Evolutionary conservation across 2,329 filamentous ascomycete species (phyloP).

Genomic region (Pseudogymnoascus pannorum): DNA sequence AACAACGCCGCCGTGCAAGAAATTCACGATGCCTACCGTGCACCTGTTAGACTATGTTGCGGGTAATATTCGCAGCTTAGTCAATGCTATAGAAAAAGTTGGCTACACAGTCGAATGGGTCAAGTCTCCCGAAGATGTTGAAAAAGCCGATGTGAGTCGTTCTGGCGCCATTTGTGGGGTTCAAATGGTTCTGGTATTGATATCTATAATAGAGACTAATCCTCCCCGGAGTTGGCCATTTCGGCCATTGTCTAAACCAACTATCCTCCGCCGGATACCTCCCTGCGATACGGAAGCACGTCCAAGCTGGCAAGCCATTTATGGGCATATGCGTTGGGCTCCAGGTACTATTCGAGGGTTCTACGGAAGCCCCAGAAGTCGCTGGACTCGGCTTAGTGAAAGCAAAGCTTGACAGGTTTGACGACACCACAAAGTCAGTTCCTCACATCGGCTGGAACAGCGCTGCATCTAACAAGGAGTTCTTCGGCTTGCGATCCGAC

Average conservation of each 20-base stretch:
- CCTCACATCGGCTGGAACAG: slow-evolving; percentile 99
- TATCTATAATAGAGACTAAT: slow-evolving; percentile 66
- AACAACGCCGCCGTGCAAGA: neutral
- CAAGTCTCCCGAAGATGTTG: slow-evolving; percentile 72
- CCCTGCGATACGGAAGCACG: slow-evolving; percentile 74
- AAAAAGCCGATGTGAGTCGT: slow-evolving; percentile 67
- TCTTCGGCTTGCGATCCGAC: slow-evolving; percentile 71
- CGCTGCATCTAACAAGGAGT: slow-evolving; percentile 53
- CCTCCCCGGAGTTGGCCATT: slow-evolving; percentile 92
- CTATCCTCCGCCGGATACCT: slow-evolving; percentile 76
- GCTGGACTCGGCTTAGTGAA: slow-evolving; percentile 71
- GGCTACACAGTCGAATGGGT: slow-evolving; percentile 94
- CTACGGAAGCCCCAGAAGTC: slow-evolving; percentile 66
- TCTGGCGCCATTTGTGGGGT: neutral
- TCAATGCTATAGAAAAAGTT: slow-evolving; percentile 94
- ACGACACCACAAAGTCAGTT: slow-evolving; percentile 75
- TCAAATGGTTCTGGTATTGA: slow-evolving; percentile 6
- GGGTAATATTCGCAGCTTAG: slow-evolving; percentile 90
- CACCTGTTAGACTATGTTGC: slow-evolving; percentile 84
- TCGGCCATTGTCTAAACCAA: slow-evolving; percentile 88
- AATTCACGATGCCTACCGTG: slow-evolving; percentile 60
- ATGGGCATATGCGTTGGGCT: slow-evolving; percentile 96
- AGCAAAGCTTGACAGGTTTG: slow-evolving; percentile 65
- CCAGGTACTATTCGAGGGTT: slow-evolving; percentile 83
- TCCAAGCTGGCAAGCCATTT: slow-evolving; percentile 87